Base-by-base conservation (phyloP, 2,329 filamentous ascomycete genomes). In the Aplosporella prunicola region DNA sequence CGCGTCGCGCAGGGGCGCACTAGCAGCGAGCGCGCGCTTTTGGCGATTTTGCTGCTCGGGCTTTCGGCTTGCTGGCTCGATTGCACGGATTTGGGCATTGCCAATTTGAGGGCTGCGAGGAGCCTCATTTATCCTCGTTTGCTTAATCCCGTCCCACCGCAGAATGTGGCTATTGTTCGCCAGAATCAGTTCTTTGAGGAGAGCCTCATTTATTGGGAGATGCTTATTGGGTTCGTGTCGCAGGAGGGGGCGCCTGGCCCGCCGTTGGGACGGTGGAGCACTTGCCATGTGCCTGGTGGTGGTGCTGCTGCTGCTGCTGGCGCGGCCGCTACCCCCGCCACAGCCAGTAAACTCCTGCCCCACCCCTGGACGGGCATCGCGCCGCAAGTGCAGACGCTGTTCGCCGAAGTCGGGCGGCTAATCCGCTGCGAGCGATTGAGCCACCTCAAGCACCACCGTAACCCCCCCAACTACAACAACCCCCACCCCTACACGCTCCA, bases 41-140 rank as follows among this genome's bases (percentile, higher is more conserved):
- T 78, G n/a, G 71, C 70, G 3, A 58, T 77, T 20, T 64, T 78
- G 26, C 66, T 78, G 47, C 64, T 78, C 1, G 74, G 74, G 3
- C 67, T 74, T 39, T 74, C 71, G 2, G 72, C 74, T 5, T 69
- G 69, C 23, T 78, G 74, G 74, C 73, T 77, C 39, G 66, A 76
- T 30, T 63, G 70, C 11, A 64, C 58, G 25, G 70, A 72, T 33
- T 59, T 78, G 4, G 74, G 74, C 2, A 57, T 71, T 34, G 64
- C 69, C 10, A 69, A 69, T 41, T 66, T 74, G 20, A 63, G 68
- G 15, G 67, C 59, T 30, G 71, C 56, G 42, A 64, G 58, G 34
- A 60, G 50, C 38, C 55, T 60, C 20, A 65, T 59, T 33, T 56
- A 56, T 30, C 67, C 65, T 8, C 67, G 68, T 37, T 59, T 69